Evolutionary conservation across 2,329 filamentous ascomycete species (phyloP), one percentile per base, ranked within the genome.

Genomic region (Arthrobotrys megalospora): DNA sequence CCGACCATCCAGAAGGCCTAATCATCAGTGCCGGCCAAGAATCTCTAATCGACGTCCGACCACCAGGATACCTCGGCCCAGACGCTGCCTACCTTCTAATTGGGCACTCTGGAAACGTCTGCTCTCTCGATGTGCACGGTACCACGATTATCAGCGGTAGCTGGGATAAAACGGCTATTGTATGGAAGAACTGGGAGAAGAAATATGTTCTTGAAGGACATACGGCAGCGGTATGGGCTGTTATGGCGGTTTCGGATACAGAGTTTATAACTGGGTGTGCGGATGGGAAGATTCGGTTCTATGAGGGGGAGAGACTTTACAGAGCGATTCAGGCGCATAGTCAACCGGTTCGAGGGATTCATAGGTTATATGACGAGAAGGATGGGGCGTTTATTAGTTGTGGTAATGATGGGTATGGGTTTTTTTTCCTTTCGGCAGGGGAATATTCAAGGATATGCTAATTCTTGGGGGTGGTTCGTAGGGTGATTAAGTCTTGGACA

Each of bases 11-110:
- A 0, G 89, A 96, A 19, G 81, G 81, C 72, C 88, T 97, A 3
- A 88, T 98, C 45, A 87, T 97, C 6, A 96, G 94, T 0, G 94
- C 93, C 80, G 96, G 96, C 73, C 93, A 95, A 83, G 96, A 98
- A 83, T 91, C 93, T 36, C 92, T 98, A 80, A 95, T 99, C 82
- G 95, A 98, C 83, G 93, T 96, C 60, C 91, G 94, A 82, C 89
- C 91, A 79, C 91, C 93, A 4, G 88, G 87, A 10, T 89, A 91
- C 64, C 84, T 87, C 28, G 67, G 72, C 7, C 86, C 91, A 0
- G 88, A 91, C 36, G 93, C 95, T 7, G 93, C 97, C 81, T 91
- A 93, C 21, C 87, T 98, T 79, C 88, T 99, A 8, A 86, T 97
- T 63, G 95, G 96, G 11, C 96, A 99, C 83, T 88, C 89, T 19